phyloP scores from a whole-genome alignment of 1,284 basidiomycete genomes.

The Apiotrichum gamsii region DNA sequence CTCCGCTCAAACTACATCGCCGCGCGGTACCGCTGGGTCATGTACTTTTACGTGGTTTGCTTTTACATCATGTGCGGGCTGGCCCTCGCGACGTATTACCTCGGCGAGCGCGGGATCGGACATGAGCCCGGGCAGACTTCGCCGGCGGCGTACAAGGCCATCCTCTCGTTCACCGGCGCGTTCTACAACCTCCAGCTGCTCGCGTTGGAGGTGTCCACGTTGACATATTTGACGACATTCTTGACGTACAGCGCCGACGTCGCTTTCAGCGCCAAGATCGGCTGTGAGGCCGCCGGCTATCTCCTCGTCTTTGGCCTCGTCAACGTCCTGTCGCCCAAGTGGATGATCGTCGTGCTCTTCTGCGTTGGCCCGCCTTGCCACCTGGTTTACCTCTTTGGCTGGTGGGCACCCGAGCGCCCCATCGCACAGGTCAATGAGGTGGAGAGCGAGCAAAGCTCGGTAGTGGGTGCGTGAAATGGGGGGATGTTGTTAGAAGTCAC shows the following conservation, averaged over 20 bases:
- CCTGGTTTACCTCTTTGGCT: constrained; percentile 7
- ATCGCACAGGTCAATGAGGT: constrained; percentile 6
- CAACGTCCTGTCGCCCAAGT: constrained; percentile 16
- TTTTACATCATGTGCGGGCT: constrained; percentile 13
- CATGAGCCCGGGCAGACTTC: constrained; percentile 2
- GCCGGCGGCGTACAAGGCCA: constrained; percentile 8
- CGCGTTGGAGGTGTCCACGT: constrained; percentile 12
- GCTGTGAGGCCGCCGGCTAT: constrained; percentile 14
- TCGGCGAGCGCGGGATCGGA: constrained; percentile 8
- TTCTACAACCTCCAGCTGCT: constrained; percentile 20
- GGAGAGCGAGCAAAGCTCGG: neutral
- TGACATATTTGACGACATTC: constrained; percentile 16
- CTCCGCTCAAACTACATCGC: constrained; percentile 12
- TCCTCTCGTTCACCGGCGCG: constrained; percentile 9
- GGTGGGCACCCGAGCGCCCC: constrained; percentile 13
- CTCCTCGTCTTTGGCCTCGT: constrained; percentile 17
- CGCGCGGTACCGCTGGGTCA: constrained; percentile 13
- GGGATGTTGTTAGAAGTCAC: too few species aligned
- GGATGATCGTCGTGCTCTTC: constrained; percentile 19
- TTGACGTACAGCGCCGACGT: constrained; percentile 16
- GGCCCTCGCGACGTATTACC: constrained; percentile 10
- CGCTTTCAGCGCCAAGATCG: constrained; percentile 16
- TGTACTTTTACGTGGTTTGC: constrained; percentile 13
- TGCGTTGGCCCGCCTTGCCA: constrained; percentile 6
- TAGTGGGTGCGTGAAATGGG: neutral